Base-by-base conservation (phyloP, 164 flowering plant genomes). In the Vitis vinifera region DNA sequence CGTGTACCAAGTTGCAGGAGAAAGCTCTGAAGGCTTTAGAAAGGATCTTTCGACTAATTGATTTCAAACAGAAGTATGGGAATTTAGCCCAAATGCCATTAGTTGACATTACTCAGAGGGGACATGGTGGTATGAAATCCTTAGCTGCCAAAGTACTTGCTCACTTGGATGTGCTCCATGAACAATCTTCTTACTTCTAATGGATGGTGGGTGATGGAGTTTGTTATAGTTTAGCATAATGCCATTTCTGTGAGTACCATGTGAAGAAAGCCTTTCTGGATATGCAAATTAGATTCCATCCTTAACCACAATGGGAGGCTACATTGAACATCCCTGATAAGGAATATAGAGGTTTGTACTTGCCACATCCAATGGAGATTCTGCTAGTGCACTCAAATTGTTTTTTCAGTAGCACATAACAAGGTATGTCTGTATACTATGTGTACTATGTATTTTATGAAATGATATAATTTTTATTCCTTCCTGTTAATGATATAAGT, bases 131-230 rank as follows among this genome's bases (percentile, higher is more conserved):
- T 8, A 75, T 74, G 73, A 88, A 77, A 72, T 75, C 87, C 61
- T 68, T 83, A 65, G 89, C 92, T 31, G 92, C 87, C 14, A 70
- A 69, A 67, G 64, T 82, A 59, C 87, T 88, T 68, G 83, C 76
- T 78, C 87, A 83, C 47, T 71, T 88, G 80, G 74, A 78, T 72
- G 78, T 88, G 73, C 85, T 88, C 62, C 81, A 70, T 57, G 81
- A 81, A 5, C 88, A 84, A 78, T 86, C 92, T 48, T 84, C 89
- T 17, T 88, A 72, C 74, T 88, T 88, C 73, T 86, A 51, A 70
- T 58, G 44, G 7, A 37, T 37, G 44, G 44, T 37, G 44, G 44
- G 7, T 37, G 44, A 37, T 37, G 44, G 44, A 37, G 44, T 37
- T 37, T 37, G 44, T 37, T 37, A 37, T 37, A 3, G 9, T 8